These are phyloP conservation scores for Epichloe bromicola DNA, from an alignment of 2,329 filamentous ascomycete genomes.

Conservation along the genomic window DNA sequence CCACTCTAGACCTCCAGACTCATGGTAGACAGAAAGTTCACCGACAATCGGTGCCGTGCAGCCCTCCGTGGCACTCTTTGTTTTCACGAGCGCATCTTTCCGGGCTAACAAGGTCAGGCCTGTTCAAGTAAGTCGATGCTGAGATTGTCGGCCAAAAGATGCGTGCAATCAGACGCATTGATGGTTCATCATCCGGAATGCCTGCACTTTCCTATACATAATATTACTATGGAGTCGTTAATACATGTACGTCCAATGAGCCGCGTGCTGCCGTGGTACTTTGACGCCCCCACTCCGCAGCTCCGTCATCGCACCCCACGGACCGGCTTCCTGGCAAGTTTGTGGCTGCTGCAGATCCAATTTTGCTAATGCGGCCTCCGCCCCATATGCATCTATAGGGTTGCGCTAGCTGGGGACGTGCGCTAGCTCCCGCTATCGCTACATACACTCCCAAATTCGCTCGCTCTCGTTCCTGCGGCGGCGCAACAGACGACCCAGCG, in stretches of 20 bases:
- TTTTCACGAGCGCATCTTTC: too few species aligned
- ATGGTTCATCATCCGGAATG: neutral
- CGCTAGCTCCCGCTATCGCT: constrained; percentile 17
- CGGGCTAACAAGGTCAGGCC: too few species aligned
- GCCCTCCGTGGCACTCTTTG: too few species aligned
- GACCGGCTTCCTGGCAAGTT: neutral
- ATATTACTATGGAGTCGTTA: neutral
- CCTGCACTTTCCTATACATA: too few species aligned
- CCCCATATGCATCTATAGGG: constrained; percentile 18
- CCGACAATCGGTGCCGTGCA: too few species aligned
- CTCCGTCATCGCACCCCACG: constrained; percentile 1
- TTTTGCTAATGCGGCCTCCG: neutral
- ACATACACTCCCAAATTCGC: neutral
- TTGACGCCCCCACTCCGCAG: neutral
- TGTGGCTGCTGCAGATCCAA: constrained; percentile 1
- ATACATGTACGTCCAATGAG: too few species aligned
- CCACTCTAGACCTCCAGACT: too few species aligned
- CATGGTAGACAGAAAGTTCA: too few species aligned
- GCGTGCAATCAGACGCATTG: neutral
- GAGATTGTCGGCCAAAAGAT: neutral
- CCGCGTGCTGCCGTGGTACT: neutral
- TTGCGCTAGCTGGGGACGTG: constrained; percentile 12
- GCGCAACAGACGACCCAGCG: too few species aligned
- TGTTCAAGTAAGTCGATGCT: too few species aligned
- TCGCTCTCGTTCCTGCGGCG: too few species aligned